Evolutionary conservation across 257 asterid genomes (phyloP).

Genomic region (Mentha longifolia): DNA sequence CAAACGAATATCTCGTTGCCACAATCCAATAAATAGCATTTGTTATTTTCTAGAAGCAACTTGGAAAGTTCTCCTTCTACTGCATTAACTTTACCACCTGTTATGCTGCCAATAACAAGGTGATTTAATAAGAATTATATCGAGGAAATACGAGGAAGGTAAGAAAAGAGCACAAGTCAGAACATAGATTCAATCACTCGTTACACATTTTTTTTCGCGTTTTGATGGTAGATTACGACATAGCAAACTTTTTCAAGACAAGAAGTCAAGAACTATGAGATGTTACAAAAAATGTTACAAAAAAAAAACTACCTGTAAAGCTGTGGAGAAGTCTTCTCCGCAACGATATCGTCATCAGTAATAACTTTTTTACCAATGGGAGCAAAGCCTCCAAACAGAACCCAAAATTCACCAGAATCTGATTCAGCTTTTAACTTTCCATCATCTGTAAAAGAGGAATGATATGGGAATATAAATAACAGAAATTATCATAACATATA

Average conservation of each 20-base stretch:
- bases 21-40: conserved; percentile 87
- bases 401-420: conserved; percentile 99
- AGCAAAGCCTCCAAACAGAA: conserved; percentile 98
- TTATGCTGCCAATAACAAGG: conserved; percentile 57
- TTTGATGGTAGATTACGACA: neutral
- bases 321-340: conserved; percentile 78
- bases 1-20: conserved; percentile 93
- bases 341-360: conserved; percentile 78
- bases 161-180: neutral
- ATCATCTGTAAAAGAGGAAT: conserved; percentile 61
- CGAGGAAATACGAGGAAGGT: neutral
- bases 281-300: neutral
- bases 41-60: conserved; percentile 80
- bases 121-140: conserved; percentile 23
- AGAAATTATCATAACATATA: neutral
- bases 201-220: neutral
- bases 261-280: neutral
- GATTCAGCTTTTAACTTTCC: conserved; percentile 93
- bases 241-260: neutral
- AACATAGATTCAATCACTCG: conserved; percentile 1
- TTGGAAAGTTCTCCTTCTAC: conserved; percentile 85
- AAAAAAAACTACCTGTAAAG: conserved; percentile 62
- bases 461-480: neutral
- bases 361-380: conserved; percentile 87
- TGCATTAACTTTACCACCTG: conserved; percentile 62